These are phyloP conservation scores for Ustilago bromivora DNA, from an alignment of 1,284 basidiomycete species.

Conservation along the genomic window DNA sequence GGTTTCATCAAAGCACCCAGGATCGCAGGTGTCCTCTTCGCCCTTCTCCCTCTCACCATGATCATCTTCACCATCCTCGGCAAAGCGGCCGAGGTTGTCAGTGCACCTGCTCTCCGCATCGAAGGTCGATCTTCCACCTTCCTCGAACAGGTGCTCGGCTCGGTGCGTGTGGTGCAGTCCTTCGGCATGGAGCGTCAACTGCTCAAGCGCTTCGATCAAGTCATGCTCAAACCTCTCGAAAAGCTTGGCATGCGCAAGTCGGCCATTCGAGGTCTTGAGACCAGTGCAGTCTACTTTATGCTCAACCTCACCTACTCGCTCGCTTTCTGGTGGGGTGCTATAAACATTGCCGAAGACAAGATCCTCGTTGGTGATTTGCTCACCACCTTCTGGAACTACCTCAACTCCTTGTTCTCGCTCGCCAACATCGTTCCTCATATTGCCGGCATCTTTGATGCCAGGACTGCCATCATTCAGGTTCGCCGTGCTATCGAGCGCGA, in stretches of 20 bases:
- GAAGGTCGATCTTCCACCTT: slow-evolving; percentile 70
- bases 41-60: slow-evolving; percentile 69
- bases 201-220: slow-evolving; percentile 67
- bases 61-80: slow-evolving; percentile 66
- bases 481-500: slow-evolving; percentile 61
- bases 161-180: slow-evolving; percentile 71
- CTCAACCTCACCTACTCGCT: slow-evolving; percentile 56
- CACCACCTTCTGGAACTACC: slow-evolving; percentile 65
- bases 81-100: slow-evolving; percentile 64
- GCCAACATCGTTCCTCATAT: slow-evolving; percentile 66
- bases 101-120: slow-evolving; percentile 62
- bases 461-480: slow-evolving; percentile 54
- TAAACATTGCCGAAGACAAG: slow-evolving; percentile 52
- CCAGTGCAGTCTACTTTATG: slow-evolving; percentile 57
- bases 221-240: slow-evolving; percentile 68
- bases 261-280: slow-evolving; percentile 60
- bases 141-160: slow-evolving; percentile 71
- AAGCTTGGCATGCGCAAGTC: slow-evolving; percentile 65
- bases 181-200: slow-evolving; percentile 69
- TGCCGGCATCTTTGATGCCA: slow-evolving; percentile 59
- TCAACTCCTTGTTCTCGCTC: slow-evolving; percentile 65
- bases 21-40: slow-evolving; percentile 71
- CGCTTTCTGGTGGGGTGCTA: slow-evolving; percentile 63
- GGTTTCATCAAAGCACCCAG: slow-evolving; percentile 69
- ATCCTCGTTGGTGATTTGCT: slow-evolving; percentile 52